A percentile compares a stretch with the other conserved stretches of the same genome.
Evolutionary conservation across 106 monocot genomes (phyloP).

Genomic region (Cymbidium sinense): DNA sequence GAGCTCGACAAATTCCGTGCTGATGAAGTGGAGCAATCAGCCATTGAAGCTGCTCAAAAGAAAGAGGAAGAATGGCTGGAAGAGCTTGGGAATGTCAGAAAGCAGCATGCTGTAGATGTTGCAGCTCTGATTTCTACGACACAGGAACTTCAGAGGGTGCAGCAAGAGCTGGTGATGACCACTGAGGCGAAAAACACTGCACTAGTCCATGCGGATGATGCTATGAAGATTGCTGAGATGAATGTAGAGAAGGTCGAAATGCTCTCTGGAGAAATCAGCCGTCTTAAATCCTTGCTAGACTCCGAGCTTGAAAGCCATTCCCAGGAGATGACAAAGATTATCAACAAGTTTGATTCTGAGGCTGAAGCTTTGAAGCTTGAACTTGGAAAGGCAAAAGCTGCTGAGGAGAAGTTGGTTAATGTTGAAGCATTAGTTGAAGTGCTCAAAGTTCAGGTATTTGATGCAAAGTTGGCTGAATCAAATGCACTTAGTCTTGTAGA

Average conservation of each 20-base stretch:
- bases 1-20: slow-evolving; percentile 80
- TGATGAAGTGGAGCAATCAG: slow-evolving; percentile 69
- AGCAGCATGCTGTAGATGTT: slow-evolving; percentile 46
- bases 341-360: slow-evolving; percentile 36
- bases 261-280: slow-evolving; percentile 41
- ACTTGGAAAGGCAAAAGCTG: slow-evolving; percentile 28
- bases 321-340: slow-evolving; percentile 31
- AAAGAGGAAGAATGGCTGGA: slow-evolving; percentile 50
- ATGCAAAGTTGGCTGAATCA: slow-evolving; percentile 34
- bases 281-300: slow-evolving; percentile 44
- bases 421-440: slow-evolving; percentile 27
- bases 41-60: slow-evolving; percentile 51
- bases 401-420: slow-evolving; percentile 30
- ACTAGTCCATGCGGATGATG: slow-evolving; percentile 23
- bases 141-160: slow-evolving; percentile 54
- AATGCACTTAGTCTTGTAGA: slow-evolving; percentile 24
- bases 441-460: slow-evolving; percentile 22
- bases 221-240: slow-evolving; percentile 12
- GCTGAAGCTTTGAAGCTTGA: slow-evolving; percentile 30
- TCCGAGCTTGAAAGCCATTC: slow-evolving; percentile 14
- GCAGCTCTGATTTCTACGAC: slow-evolving; percentile 33
- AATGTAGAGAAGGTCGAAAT: slow-evolving; percentile 59
- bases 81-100: slow-evolving; percentile 45
- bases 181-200: slow-evolving; percentile 57
- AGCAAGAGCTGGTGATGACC: slow-evolving; percentile 46